Percentiles rank a stretch among this genome's conserved stretches.
These are phyloP conservation scores for Agaricus sinodeliciosus DNA, from an alignment of 768 basidiomycete genomes.

Conservation along the genomic window DNA sequence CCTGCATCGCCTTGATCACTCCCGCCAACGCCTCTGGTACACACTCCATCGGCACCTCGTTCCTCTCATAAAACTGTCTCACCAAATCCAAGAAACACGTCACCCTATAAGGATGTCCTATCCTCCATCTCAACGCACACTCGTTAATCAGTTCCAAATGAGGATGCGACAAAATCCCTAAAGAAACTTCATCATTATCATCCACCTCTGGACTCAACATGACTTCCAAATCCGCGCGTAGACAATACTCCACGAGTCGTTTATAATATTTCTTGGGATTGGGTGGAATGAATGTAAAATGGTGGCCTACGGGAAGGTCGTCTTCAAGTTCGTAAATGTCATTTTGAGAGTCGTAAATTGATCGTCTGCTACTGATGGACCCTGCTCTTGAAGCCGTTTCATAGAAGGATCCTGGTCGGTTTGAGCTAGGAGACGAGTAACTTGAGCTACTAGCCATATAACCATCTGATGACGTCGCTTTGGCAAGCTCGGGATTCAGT, in stretches of 20 bases:
- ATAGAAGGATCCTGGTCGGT: constrained; percentile 54
- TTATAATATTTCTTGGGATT: constrained; percentile 84
- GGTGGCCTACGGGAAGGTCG: constrained; percentile 62
- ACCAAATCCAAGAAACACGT: constrained; percentile 83
- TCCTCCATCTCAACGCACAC: constrained; percentile 86
- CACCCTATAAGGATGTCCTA: constrained; percentile 71
- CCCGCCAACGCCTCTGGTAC: constrained; percentile 83
- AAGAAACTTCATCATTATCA: constrained; percentile 90
- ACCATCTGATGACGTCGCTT: constrained; percentile 59
- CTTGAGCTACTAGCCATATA: constrained; percentile 19
- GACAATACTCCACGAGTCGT: constrained; percentile 75
- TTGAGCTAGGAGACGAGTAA: neutral
- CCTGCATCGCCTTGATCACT: constrained; percentile 62
- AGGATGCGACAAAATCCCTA: constrained; percentile 76
- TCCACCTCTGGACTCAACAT: constrained; percentile 91
- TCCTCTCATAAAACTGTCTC: constrained; percentile 79
- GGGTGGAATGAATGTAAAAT: constrained; percentile 88
- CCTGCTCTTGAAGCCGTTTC: constrained; percentile 43
- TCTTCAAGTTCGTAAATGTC: constrained; percentile 54
- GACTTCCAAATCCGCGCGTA: constrained; percentile 78
- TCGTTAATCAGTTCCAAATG: constrained; percentile 85
- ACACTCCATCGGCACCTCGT: constrained; percentile 91
- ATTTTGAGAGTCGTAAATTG: constrained; percentile 34
- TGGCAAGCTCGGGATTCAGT: constrained; percentile 80
- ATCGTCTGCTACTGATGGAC: constrained; percentile 66